Percentiles rank a stretch among this genome's conserved stretches.
Evolutionary conservation across 192 early-diverging fungal species (phyloP).

Genomic region (Dissophora globulifera): DNA sequence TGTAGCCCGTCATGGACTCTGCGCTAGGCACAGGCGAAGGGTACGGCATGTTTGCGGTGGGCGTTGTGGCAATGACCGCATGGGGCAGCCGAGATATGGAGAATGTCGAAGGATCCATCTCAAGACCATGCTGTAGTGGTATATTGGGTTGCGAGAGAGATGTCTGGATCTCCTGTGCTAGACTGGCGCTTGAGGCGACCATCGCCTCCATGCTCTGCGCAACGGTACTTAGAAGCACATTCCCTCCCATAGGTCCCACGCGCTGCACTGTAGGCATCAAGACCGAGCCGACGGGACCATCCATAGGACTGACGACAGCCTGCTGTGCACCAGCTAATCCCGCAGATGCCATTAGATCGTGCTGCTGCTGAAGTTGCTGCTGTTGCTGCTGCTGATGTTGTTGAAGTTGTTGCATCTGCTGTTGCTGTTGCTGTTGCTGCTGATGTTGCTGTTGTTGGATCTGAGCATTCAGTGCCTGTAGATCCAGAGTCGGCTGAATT

Average conservation of each 20-base stretch:
- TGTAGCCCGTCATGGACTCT: slow-evolving; percentile 37
- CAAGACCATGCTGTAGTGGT: slow-evolving; percentile 1
- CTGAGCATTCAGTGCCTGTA: slow-evolving; percentile 31
- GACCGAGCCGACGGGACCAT: slow-evolving; percentile 9
- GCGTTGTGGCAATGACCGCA: not conserved
- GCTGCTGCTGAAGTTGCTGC: slow-evolving; percentile 27
- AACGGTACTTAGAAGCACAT: slow-evolving; percentile 18
- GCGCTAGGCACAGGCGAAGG: slow-evolving; percentile 26
- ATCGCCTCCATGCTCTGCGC: slow-evolving; percentile 19
- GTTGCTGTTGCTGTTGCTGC: slow-evolving; percentile 14
- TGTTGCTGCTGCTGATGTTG: slow-evolving; percentile 27
- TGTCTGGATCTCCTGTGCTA: slow-evolving; percentile 25
- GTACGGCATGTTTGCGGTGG: slow-evolving; percentile 17
- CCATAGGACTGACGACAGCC: slow-evolving; percentile 25
- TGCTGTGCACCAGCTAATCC: slow-evolving; percentile 34
- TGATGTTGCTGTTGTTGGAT: slow-evolving; percentile 44
- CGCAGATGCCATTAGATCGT: slow-evolving; percentile 25
- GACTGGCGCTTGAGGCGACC: slow-evolving; percentile 1
- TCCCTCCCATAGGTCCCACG: slow-evolving; percentile 15
- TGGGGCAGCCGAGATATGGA: slow-evolving; percentile 7
- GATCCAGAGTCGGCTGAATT: slow-evolving; percentile 15
- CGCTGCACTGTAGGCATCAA: slow-evolving; percentile 33
- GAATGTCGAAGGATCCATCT: slow-evolving; percentile 12
- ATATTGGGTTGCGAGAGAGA: slow-evolving; percentile 3
- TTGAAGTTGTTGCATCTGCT: no score